Evolutionary conservation across 495 filamentous ascomycete genomes (phyloP).

Genomic region (Penicillium roqueforti): DNA sequence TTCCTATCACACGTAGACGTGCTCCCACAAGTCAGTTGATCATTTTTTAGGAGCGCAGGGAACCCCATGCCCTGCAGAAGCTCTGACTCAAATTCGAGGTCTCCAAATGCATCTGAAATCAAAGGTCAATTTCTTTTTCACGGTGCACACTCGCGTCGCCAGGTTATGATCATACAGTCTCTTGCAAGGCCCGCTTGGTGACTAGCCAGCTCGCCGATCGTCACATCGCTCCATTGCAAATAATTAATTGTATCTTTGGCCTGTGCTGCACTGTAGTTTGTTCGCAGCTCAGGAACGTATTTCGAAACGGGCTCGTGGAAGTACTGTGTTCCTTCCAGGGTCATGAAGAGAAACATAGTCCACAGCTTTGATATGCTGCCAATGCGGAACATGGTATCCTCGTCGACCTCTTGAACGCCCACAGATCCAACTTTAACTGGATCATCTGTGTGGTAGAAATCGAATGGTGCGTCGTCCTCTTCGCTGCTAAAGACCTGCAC

Average conservation of each 20-base stretch:
- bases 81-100: conserved; percentile 14
- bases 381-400: conserved; percentile 48
- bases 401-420: conserved; percentile 36
- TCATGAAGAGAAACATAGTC: conserved; percentile 45
- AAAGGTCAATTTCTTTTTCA: not conserved
- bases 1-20: conserved; percentile 18
- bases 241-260: conserved; percentile 31
- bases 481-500: conserved; percentile 20
- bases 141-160: not conserved
- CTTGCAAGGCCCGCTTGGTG: conserved; percentile 49
- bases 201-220: conserved; percentile 49
- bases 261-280: conserved; percentile 7
- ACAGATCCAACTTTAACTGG: conserved; percentile 14
- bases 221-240: conserved; percentile 52
- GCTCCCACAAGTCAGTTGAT: conserved; percentile 22
- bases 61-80: conserved; percentile 28
- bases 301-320: conserved; percentile 42
- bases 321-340: conserved; percentile 39
- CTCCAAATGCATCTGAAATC: conserved; percentile 19
- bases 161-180: conserved; percentile 30
- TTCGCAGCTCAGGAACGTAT: conserved; percentile 51
- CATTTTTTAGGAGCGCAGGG: conserved; percentile 23
- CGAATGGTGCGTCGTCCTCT: conserved; percentile 3
- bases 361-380: conserved; percentile 50
- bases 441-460: conserved; percentile 8